Base-by-base conservation (phyloP, 1,284 basidiomycete species). In the Ustilago tritici region DNA sequence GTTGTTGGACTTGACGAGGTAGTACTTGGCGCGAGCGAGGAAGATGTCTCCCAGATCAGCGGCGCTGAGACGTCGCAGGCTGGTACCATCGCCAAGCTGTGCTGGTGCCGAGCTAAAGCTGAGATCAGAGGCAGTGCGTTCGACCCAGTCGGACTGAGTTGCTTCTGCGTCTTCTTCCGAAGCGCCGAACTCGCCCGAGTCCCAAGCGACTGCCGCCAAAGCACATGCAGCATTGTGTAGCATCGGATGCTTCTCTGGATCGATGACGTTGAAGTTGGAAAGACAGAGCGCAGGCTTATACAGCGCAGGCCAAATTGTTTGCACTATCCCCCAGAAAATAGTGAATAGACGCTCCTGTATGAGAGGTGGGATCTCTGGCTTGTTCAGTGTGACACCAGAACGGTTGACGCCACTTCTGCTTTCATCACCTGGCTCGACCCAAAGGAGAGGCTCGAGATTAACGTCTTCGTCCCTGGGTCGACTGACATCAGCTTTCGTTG, bases 11-110 rank as follows among this genome's bases (percentile, higher is more conserved):
- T 78, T 70, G 34, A 80, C 56, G 2, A 80, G 74, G 53, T 70
- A 80, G 54, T 76, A 82, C 49, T 75, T 80, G 43, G 79, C 80
- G 40, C 80, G 54, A 11, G 77, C 69, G 41, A 76, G 65, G 43
- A 82, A 79, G 56, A 81, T 70, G 47, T 78, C 74, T 46, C 78
- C 76, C 52, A 74, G 54, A 14, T 72, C 62, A 23, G 57, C 63
- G 12, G 71, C 71, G 23, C 60, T 71, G 36, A 76, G 61, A 31
- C 63, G 63, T 4, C 63, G 55, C 2, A 65, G 43, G 34, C 58
- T 65, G 14, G 73, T 67, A 23, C 66, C 66, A 28, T 72, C 38
- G 23, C 57, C 65, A 12, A 69, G 61, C 32, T 61, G 65, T 4
- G 54, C 52, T 6, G 61, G 55, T 0, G 56, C 72, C 12, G 63